These are phyloP conservation scores for Erucastrum elatum DNA, from an alignment of 345 rosid genomes.

Conservation along the genomic window DNA sequence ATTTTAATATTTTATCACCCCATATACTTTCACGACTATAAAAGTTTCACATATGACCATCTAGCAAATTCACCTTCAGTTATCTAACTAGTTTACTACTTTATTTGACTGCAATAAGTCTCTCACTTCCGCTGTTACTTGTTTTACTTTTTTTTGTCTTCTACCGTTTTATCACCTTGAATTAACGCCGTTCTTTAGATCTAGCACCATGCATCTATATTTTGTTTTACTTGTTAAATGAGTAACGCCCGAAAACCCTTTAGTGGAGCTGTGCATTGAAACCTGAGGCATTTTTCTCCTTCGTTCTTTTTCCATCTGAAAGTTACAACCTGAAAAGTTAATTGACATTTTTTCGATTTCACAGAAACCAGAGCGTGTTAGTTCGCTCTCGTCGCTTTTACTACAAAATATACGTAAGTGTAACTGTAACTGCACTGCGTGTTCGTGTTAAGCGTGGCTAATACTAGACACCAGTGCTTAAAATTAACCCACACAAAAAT, in stretches of 20 bases:
- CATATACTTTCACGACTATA: neutral
- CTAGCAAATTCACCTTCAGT: neutral
- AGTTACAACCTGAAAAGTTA: slow-evolving; percentile 22
- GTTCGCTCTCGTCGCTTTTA: neutral
- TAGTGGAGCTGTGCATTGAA: slow-evolving; percentile 32
- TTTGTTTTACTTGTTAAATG: neutral
- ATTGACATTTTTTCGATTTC: slow-evolving; percentile 9
- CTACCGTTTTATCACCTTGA: neutral
- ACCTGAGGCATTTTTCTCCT: slow-evolving; percentile 33
- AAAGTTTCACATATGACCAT: neutral
- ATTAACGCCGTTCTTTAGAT: neutral
- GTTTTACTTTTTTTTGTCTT: neutral
- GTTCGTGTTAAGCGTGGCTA: neutral
- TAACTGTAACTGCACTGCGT: neutral
- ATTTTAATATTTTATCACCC: neutral
- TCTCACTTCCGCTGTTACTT: neutral
- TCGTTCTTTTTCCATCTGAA: slow-evolving; percentile 31
- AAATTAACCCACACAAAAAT: neutral
- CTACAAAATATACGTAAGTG: neutral
- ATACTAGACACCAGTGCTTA: neutral
- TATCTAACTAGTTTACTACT: neutral
- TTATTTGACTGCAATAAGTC: slow-evolving; percentile 7
- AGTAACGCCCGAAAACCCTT: slow-evolving; percentile 5
- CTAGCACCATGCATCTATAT: neutral
- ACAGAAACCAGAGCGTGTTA: neutral